phyloP scores from a whole-genome alignment of 2,329 filamentous ascomycete genomes.

The Aplosporella prunicola region DNA sequence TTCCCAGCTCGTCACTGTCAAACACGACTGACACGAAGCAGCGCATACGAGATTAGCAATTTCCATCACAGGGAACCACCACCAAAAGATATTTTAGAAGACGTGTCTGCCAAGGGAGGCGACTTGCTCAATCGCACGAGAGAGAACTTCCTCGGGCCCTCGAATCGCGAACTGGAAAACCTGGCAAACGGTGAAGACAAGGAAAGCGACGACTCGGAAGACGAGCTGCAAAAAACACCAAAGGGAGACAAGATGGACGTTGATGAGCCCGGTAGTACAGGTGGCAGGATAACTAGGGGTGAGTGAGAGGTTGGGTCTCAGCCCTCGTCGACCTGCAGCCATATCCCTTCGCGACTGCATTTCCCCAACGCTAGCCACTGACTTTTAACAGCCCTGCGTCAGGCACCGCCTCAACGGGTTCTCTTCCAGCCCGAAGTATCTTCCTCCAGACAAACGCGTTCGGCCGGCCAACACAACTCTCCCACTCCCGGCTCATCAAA shows the following conservation, averaged over 20 bases:
- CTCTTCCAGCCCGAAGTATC: conserved; percentile 76
- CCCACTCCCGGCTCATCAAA: conserved; percentile 27
- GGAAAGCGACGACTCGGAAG: conserved; percentile 39
- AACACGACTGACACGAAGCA: conserved; percentile 14
- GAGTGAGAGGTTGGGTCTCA: conserved; percentile 9
- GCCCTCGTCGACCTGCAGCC: not conserved
- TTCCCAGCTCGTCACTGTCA: not conserved
- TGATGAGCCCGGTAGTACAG: conserved; percentile 38
- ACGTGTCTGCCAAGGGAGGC: conserved; percentile 69
- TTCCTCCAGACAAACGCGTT: conserved; percentile 52
- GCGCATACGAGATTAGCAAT: conserved; percentile 73
- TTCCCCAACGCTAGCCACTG: not conserved
- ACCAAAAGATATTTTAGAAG: conserved; percentile 78
- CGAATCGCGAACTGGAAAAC: conserved; percentile 37
- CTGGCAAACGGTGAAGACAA: conserved; percentile 46
- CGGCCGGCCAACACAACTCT: conserved; percentile 37
- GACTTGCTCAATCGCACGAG: conserved; percentile 67
- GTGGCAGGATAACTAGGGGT: conserved; percentile 28
- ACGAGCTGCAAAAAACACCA: conserved; percentile 36
- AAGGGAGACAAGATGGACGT: conserved; percentile 42
- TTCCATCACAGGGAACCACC: conserved; percentile 73
- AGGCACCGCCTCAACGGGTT: conserved; percentile 75
- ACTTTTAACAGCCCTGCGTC: conserved; percentile 50
- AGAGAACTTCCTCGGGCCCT: conserved; percentile 58
- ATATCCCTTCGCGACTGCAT: not conserved